These are phyloP conservation scores for Kluyveromyces dobzhanskii DNA, from an alignment of 805 yeast genomes.

Conservation along the genomic window DNA sequence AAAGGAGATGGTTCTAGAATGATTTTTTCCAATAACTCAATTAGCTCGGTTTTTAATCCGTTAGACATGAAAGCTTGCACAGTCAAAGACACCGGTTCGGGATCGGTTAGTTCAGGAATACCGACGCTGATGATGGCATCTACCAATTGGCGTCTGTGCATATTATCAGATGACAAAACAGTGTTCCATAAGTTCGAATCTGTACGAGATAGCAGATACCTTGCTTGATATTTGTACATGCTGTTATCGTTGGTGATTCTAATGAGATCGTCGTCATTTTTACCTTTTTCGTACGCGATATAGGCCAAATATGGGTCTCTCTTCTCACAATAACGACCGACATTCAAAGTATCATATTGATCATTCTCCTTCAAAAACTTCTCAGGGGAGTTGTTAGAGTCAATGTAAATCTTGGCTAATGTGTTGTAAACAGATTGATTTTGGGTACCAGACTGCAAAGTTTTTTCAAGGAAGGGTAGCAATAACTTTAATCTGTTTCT, in stretches of 20 bases:
- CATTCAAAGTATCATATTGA: slow-evolving; percentile 84
- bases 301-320: slow-evolving; percentile 98
- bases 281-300: slow-evolving; percentile 94
- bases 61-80: slow-evolving; percentile 96
- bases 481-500: slow-evolving; percentile 88
- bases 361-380: slow-evolving; percentile 89
- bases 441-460: slow-evolving; percentile 72
- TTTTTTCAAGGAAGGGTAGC: slow-evolving; percentile 87
- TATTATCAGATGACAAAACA: slow-evolving; percentile 67
- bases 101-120: slow-evolving; percentile 86
- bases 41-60: slow-evolving; percentile 84
- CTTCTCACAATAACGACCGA: slow-evolving; percentile 97
- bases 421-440: slow-evolving; percentile 93
- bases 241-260: slow-evolving; percentile 92
- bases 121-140: slow-evolving; percentile 96
- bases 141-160: slow-evolving; percentile 82
- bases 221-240: slow-evolving; percentile 99
- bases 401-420: slow-evolving; percentile 94
- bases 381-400: slow-evolving; percentile 95
- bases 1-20: slow-evolving; percentile 96
- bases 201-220: slow-evolving; percentile 84
- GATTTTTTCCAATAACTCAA: slow-evolving; percentile 91
- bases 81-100: slow-evolving; percentile 88
- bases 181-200: slow-evolving; percentile 74
- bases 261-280: slow-evolving; percentile 81